Conservation (phyloP, 164 flowering plant species). For the Cinnamomum chago region DNA sequence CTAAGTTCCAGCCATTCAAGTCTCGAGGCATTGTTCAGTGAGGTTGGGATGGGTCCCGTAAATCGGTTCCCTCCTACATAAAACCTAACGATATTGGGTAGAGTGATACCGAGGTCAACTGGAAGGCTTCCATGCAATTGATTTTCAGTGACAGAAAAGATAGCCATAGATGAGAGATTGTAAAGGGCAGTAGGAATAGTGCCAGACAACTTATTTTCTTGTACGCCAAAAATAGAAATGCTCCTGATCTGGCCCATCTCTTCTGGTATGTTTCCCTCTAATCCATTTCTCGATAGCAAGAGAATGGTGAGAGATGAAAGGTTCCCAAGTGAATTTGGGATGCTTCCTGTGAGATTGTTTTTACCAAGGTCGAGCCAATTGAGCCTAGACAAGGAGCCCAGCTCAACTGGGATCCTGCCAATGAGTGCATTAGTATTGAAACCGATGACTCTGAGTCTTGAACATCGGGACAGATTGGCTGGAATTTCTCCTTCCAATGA, state of each 20-base stretch:
- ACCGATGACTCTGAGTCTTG: background rate
- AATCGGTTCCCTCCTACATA: background rate
- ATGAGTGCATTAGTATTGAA: background rate
- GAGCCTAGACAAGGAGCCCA: conserved; percentile 1
- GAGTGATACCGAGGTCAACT: background rate
- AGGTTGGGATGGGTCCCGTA: background rate
- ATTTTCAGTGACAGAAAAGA: background rate
- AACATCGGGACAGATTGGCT: conserved; percentile 5
- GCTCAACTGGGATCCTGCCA: conserved; percentile 7
- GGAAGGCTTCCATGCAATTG: background rate
- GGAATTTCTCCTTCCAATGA: conserved; percentile 14
- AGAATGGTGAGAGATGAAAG: background rate
- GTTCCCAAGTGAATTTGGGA: conserved; percentile 8
- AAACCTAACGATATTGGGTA: background rate
- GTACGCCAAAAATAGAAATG: background rate
- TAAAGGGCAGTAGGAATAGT: conserved; percentile 2
- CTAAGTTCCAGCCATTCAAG: background rate
- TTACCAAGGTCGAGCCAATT: background rate
- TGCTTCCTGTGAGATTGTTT: conserved; percentile 6
- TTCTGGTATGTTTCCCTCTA: background rate
- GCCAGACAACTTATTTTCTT: background rate
- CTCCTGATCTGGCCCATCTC: background rate
- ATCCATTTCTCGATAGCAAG: background rate
- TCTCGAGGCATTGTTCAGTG: background rate
- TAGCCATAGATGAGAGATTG: conserved; percentile 3